phyloP scores from a whole-genome alignment of 139 green algal genomes.

The Picochlorum sp. region DNA sequence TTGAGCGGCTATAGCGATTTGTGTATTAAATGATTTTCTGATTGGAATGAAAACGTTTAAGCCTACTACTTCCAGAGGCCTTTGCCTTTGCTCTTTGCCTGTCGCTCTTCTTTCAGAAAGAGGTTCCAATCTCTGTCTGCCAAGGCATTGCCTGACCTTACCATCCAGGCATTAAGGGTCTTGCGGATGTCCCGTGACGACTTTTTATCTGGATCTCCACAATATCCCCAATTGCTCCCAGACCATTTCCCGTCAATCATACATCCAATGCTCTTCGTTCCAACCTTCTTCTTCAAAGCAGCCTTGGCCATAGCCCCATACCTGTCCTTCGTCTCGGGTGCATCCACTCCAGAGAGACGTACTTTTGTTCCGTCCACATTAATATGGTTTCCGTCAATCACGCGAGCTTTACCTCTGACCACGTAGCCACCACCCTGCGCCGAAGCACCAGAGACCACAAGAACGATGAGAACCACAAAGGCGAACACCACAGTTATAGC shows the following conservation, averaged over 20 bases:
- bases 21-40: too few relatives aligned
- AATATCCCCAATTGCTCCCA: neutral
- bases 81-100: neutral
- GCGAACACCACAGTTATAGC: too few relatives aligned
- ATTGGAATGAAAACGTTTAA: too few relatives aligned
- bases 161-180: neutral
- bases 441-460: too few relatives aligned
- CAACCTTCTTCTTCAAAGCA: neutral
- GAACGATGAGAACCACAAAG: too few relatives aligned
- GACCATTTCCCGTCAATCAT: neutral
- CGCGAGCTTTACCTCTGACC: neutral
- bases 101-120: neutral
- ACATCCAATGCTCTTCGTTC: neutral
- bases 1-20: too few relatives aligned
- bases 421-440: neutral
- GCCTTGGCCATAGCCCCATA: neutral
- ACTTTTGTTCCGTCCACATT: neutral
- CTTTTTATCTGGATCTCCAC: neutral
- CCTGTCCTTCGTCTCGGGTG: neutral
- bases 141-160: neutral
- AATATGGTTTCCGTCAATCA: neutral
- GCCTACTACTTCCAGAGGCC: neutral
- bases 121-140: neutral
- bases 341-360: neutral
- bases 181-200: neutral